phyloP scores from a whole-genome alignment of 331 rosid genomes.

The Malus hybrid region DNA sequence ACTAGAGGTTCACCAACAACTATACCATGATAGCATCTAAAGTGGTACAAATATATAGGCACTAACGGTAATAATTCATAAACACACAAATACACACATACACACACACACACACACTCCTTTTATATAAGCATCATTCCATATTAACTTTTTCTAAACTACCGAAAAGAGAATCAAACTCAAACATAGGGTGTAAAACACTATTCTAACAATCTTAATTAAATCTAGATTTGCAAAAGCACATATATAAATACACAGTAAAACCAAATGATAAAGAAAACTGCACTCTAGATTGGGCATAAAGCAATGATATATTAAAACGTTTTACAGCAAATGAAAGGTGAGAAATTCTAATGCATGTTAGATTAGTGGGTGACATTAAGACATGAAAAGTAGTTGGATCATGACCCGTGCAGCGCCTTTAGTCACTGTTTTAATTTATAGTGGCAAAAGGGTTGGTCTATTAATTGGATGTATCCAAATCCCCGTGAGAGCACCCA shows the following conservation, averaged over 20 bases:
- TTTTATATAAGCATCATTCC: too few relatives aligned
- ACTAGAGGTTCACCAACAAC: background rate
- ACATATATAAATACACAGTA: too few relatives aligned
- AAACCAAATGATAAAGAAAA: background rate
- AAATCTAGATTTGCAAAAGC: background rate
- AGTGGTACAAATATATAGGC: background rate
- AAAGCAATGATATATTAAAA: background rate
- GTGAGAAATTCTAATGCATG: slow-evolving; percentile 25
- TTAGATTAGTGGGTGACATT: slow-evolving; percentile 67
- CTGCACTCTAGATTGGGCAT: background rate
- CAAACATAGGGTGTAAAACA: too few relatives aligned
- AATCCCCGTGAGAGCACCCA: slow-evolving; percentile 35
- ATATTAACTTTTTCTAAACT: too few relatives aligned
- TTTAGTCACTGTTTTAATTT: background rate
- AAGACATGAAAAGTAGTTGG: slow-evolving; percentile 24
- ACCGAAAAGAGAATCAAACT: too few relatives aligned
- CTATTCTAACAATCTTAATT: too few relatives aligned
- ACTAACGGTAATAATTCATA: background rate
- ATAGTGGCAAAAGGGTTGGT: background rate
- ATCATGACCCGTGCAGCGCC: slow-evolving; percentile 39
- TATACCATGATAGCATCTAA: background rate
- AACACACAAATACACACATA: background rate
- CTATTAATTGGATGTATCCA: slow-evolving; percentile 28
- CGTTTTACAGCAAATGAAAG: slow-evolving; percentile 30
- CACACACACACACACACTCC: background rate